Evolutionary conservation across 345 rosid genomes (phyloP).

Genomic region (Salix exigua): DNA sequence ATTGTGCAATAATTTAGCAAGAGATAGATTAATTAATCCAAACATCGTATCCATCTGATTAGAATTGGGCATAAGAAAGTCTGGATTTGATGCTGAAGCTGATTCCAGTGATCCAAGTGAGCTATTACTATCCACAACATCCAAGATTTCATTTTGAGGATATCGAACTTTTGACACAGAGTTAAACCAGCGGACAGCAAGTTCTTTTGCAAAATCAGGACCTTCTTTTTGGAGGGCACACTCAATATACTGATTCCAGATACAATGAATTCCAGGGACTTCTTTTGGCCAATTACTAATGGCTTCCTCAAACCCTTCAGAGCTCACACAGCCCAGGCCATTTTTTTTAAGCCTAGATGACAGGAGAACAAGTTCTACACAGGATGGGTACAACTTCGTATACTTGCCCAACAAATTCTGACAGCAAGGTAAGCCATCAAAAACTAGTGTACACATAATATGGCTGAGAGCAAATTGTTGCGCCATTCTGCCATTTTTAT

Average conservation of each 20-base stretch:
- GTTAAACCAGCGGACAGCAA: slow-evolving; percentile 60
- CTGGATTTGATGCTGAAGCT: slow-evolving; percentile 31
- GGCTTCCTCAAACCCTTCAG: slow-evolving; percentile 62
- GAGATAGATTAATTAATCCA: slow-evolving; percentile 73
- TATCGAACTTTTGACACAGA: slow-evolving; percentile 43
- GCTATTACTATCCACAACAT: slow-evolving; percentile 13
- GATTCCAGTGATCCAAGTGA: slow-evolving; percentile 19
- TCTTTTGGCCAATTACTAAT: slow-evolving; percentile 61
- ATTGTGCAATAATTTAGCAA: slow-evolving; percentile 54
- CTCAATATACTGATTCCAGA: slow-evolving; percentile 93
- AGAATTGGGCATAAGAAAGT: slow-evolving; percentile 15
- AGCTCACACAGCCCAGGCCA: slow-evolving; percentile 31
- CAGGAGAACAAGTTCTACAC: slow-evolving; percentile 62
- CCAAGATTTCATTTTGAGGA: slow-evolving; percentile 25
- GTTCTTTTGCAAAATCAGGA: slow-evolving; percentile 47
- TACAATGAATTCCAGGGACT: slow-evolving; percentile 60
- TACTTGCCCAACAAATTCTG: slow-evolving; percentile 53
- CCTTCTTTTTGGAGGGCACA: slow-evolving; percentile 51
- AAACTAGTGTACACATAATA: slow-evolving; percentile 52
- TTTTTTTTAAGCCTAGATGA: slow-evolving; percentile 49
- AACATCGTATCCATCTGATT: slow-evolving; percentile 54
- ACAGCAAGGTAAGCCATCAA: slow-evolving; percentile 43
- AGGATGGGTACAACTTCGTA: slow-evolving; percentile 49
- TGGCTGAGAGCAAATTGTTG: slow-evolving; percentile 61
- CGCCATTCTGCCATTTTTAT: slow-evolving; percentile 31